A percentile compares a stretch with the other conserved stretches of the same genome.
phyloP scores from a whole-genome alignment of 805 yeast genomes.

The Ogataea ramenticola region DNA sequence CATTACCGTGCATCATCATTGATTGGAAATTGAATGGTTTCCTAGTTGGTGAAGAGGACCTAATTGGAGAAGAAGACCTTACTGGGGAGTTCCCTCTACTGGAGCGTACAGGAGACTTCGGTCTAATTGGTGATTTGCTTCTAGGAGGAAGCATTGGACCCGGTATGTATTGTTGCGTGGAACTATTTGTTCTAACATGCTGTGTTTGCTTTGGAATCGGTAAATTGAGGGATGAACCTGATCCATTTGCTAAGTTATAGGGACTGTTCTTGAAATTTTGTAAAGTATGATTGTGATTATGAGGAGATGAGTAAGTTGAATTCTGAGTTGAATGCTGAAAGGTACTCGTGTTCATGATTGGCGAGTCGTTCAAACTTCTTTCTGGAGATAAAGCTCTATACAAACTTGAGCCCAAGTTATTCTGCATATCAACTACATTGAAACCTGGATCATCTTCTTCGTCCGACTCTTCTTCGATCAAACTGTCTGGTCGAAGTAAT shows the following conservation, averaged over 20 bases:
- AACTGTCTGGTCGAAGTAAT: conserved; percentile 11
- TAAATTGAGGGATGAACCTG: neutral
- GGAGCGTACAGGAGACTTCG: conserved; percentile 18
- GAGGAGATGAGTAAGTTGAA: neutral
- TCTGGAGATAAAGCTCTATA: conserved; percentile 4
- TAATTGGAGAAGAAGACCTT: conserved; percentile 18
- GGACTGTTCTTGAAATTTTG: neutral
- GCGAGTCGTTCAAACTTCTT: neutral
- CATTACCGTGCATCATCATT: conserved; percentile 27
- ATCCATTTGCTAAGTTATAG: neutral
- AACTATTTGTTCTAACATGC: conserved; percentile 12
- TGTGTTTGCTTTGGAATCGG: conserved; percentile 1
- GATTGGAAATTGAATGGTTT: conserved; percentile 64
- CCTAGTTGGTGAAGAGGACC: conserved; percentile 26
- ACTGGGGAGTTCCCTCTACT: conserved; percentile 19
- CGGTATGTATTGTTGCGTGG: conserved; percentile 16
- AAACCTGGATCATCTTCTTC: conserved; percentile 5
- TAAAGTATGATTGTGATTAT: neutral
- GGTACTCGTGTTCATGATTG: neutral
- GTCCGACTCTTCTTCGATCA: conserved; percentile 11
- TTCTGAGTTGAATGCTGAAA: neutral
- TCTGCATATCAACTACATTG: neutral
- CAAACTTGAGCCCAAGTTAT: conserved; percentile 1
- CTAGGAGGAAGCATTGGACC: conserved; percentile 14
- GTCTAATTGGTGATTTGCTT: conserved; percentile 18